Conservation (phyloP, 495 filamentous ascomycete species). For the Hypomontagnella submonticulosa region DNA sequence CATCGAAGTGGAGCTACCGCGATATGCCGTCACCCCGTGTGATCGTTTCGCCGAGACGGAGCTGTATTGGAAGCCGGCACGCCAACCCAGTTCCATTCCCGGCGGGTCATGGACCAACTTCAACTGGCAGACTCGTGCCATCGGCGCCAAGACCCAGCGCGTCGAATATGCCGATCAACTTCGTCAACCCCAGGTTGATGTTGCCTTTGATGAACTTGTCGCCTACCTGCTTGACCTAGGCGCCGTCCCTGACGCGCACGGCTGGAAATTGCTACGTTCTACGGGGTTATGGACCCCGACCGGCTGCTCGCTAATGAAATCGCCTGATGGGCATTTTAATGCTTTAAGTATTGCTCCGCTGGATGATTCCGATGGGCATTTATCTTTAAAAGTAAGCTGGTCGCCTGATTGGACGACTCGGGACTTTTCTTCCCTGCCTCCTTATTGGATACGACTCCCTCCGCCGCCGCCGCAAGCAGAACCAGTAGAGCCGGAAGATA, state of each 20-base stretch:
- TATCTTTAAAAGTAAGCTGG: constrained; percentile 68
- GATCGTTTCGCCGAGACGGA: constrained; percentile 61
- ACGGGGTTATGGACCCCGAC: constrained; percentile 72
- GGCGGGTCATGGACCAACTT: constrained; percentile 73
- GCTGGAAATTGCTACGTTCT: constrained; percentile 66
- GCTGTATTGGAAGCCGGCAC: constrained; percentile 66
- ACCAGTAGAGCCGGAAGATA: constrained; percentile 20
- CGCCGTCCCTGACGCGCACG: constrained; percentile 67
- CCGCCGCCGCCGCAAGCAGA: constrained; percentile 47
- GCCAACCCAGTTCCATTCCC: constrained; percentile 60
- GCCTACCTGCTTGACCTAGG: constrained; percentile 71
- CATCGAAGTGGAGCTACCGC: constrained; percentile 72
- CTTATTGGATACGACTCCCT: constrained; percentile 68
- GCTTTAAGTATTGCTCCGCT: constrained; percentile 66
- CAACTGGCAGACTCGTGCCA: constrained; percentile 70
- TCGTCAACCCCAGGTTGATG: constrained; percentile 71
- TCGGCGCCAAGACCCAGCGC: constrained; percentile 68
- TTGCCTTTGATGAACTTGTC: constrained; percentile 69
- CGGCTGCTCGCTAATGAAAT: constrained; percentile 66
- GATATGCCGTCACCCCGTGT: constrained; percentile 69
- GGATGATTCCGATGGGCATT: constrained; percentile 71
- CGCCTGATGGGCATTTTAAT: constrained; percentile 61
- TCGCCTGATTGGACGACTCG: constrained; percentile 66
- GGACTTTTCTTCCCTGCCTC: constrained; percentile 63
- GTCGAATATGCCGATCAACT: constrained; percentile 74